These are phyloP conservation scores for Kodamaea arcana DNA, from an alignment of 1,139 yeast species.

Conservation along the genomic window DNA sequence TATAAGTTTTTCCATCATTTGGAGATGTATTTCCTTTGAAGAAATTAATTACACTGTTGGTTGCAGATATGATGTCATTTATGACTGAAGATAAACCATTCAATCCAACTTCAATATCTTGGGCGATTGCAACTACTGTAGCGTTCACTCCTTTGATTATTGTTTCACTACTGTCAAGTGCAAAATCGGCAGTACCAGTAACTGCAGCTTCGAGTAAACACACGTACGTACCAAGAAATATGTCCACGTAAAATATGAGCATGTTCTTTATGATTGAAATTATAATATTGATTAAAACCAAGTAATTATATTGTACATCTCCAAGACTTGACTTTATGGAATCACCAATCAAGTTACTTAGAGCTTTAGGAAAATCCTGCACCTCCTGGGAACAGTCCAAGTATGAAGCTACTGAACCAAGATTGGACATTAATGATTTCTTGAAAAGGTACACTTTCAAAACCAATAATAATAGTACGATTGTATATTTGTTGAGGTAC, in stretches of 20 bases:
- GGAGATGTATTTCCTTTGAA: constrained; percentile 38
- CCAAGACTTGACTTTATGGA: constrained; percentile 15
- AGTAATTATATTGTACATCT: constrained; percentile 9
- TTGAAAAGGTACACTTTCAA: constrained; percentile 50
- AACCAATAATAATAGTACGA: constrained; percentile 41
- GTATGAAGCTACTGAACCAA: constrained; percentile 30
- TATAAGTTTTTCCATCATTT: constrained; percentile 19
- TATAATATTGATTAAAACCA: constrained; percentile 22
- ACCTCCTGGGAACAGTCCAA: constrained; percentile 39
- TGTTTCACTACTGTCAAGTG: constrained; percentile 66
- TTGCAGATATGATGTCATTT: constrained; percentile 42
- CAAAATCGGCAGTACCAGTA: constrained; percentile 68
- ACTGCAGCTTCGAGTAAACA: constrained; percentile 75
- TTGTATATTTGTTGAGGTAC: constrained; percentile 55
- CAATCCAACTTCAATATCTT: constrained; percentile 61
- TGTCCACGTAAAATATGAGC: constrained; percentile 60
- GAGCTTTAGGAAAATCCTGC: constrained; percentile 51
- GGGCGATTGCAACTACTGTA: constrained; percentile 51
- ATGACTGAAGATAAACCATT: constrained; percentile 50
- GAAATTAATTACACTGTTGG: constrained; percentile 46
- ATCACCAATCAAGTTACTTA: constrained; percentile 51
- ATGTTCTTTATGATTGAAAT: constrained; percentile 58
- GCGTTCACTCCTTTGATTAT: constrained; percentile 57
- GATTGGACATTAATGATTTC: constrained; percentile 33
- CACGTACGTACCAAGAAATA: constrained; percentile 79